Percentiles rank a stretch among this genome's conserved stretches.
These are phyloP conservation scores for Luzula sylvatica DNA, from an alignment of 176 grass and related monocot genomes.

Conservation along the genomic window DNA sequence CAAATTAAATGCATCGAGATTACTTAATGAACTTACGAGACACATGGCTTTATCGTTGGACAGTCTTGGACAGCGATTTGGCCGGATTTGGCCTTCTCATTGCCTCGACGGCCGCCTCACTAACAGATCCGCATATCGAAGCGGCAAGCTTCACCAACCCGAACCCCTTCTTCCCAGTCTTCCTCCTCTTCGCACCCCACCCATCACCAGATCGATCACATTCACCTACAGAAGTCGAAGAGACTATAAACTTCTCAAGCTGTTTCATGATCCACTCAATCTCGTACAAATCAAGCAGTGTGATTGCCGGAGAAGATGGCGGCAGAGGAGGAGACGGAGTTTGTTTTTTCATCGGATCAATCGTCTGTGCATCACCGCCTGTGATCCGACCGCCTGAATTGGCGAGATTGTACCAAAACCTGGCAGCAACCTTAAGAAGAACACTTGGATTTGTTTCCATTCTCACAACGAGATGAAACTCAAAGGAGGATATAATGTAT, in stretches of 20 bases:
- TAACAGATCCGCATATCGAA: slow-evolving; percentile 21
- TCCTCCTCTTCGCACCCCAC: neutral
- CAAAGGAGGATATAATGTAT: too few relatives aligned
- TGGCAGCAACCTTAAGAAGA: neutral
- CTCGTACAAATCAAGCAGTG: slow-evolving; percentile 72
- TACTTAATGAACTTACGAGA: too few relatives aligned
- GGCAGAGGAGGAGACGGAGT: neutral
- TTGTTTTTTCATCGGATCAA: too few relatives aligned
- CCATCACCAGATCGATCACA: neutral
- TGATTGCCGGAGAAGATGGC: neutral
- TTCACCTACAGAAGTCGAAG: neutral
- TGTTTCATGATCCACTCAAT: slow-evolving; percentile 52
- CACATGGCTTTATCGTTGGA: too few relatives aligned
- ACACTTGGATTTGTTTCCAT: slow-evolving; percentile 20
- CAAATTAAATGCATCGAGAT: too few relatives aligned
- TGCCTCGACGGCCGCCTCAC: neutral
- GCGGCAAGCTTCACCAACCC: slow-evolving; percentile 29
- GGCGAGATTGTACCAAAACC: neutral
- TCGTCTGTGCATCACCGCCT: neutral
- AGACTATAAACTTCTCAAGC: slow-evolving; percentile 34
- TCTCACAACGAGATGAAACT: neutral
- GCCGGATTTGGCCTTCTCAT: too few relatives aligned
- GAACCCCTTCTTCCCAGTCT: neutral
- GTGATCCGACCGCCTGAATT: neutral
- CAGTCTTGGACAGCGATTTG: too few relatives aligned